Percentiles rank a stretch among this genome's conserved stretches.
Conservation (phyloP, 2,329 filamentous ascomycete species). For the Fusarium chuoi region DNA sequence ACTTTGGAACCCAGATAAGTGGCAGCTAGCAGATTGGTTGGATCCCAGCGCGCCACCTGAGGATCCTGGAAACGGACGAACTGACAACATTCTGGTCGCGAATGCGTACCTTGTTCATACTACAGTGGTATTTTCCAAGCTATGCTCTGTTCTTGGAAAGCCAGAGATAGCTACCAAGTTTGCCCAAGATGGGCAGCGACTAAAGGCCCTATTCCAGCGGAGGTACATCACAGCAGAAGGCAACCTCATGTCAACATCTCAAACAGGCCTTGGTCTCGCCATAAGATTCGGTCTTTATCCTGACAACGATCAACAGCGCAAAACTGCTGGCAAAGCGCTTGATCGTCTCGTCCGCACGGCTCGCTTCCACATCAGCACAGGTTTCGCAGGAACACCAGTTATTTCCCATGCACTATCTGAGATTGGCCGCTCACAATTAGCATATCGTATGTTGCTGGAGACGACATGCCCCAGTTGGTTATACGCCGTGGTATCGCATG, state of each 20-base stretch:
- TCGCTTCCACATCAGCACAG: not conserved
- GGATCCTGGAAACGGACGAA: not conserved
- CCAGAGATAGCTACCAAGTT: not conserved
- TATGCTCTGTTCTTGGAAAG: not conserved
- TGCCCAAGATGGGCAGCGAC: rapidly evolving
- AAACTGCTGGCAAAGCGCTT: rapidly evolving
- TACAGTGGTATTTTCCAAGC: not conserved
- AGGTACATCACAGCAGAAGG: not conserved
- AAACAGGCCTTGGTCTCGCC: not conserved
- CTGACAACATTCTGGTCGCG: not conserved
- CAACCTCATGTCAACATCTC: rapidly evolving
- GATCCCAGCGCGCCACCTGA: not conserved
- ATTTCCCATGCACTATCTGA: not conserved
- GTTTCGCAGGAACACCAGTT: not conserved
- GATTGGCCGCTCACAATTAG: not conserved
- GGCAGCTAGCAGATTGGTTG: too few relatives aligned
- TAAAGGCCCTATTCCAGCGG: not conserved
- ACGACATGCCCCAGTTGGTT: not conserved
- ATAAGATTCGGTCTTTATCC: not conserved
- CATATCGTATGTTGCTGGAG: not conserved
- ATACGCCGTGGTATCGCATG: not conserved
- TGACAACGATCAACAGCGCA: not conserved
- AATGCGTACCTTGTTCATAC: not conserved
- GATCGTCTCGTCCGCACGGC: not conserved
- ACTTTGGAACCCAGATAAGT: too few relatives aligned